Evolutionary conservation across 208 protist species (phyloP), one percentile per base, ranked within the genome.

Genomic region (Crithidia expoeki): DNA sequence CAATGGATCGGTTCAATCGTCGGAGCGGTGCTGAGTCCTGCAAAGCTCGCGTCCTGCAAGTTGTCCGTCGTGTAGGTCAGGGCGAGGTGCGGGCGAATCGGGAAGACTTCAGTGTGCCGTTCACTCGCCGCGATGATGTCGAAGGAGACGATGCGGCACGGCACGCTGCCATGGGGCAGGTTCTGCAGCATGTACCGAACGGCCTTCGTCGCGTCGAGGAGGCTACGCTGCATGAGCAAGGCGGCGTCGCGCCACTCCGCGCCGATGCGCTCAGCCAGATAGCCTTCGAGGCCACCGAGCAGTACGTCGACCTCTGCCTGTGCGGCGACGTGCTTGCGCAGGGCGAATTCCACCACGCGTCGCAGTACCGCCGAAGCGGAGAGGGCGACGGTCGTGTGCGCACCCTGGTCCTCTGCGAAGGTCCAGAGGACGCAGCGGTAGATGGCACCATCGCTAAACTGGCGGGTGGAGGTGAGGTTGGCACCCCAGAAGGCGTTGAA

Each of bases 361-460:
- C 83, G 85, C 59, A 86, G 72, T 25, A 93, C 84, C 27, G 67
- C 70, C 0, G 86, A 79, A 38, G 87, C 84, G 56, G 81, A 80
- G 23, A 92, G 78, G 12, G 80, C 73, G 4, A 82, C 44, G 19
- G 83, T 86, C 23, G 86, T 82, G 75, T 90, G 69, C n/a, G 73
- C 69, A 21, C 78, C 80, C 27, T 70, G 53, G 17, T 85, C 80
- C 47, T 94, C 84, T 1, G 83, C 67, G 58, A 92, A 85, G 36
- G 38, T 68, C 87, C 88, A 94, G 25, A 94, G 72, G 30, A 96
- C 87, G 56, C 92, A 96, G 62, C 89, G 84, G 75, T 94, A 90
- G 60, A 94, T 88, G 64, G 81, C 79, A 47, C 92, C 92, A 62
- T 96, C 92, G 38, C 87, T 76, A 68, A 96, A 96, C 74, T 96